Percentiles rank a stretch among this genome's conserved stretches.
These are phyloP conservation scores for Marchantia polymorpha DNA, from an alignment of 225 moss, liverwort and hornwort species.

Conservation along the genomic window DNA sequence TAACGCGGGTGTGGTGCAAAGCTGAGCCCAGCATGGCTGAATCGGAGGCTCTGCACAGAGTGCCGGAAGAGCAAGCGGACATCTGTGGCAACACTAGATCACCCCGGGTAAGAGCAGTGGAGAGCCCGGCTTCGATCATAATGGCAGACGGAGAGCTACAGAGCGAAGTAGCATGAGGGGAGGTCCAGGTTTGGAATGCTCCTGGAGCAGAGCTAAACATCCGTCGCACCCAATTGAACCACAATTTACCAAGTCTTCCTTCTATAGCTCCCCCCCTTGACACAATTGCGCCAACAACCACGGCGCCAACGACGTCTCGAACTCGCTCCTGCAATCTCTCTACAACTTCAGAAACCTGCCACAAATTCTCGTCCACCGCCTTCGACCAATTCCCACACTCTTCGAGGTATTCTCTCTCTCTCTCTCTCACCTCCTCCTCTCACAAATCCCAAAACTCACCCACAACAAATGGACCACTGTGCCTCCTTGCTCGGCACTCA, in stretches of 20 bases:
- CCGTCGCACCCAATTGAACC: not conserved
- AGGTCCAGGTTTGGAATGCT: too few relatives aligned
- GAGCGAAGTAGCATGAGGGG: slow-evolving; percentile 14
- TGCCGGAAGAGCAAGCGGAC: not conserved
- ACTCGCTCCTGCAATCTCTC: slow-evolving; percentile 10
- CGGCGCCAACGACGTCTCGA: not conserved
- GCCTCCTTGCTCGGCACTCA: not conserved
- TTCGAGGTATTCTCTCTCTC: not conserved
- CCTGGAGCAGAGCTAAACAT: not conserved
- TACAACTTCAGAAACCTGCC: not conserved
- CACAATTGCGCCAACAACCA: not conserved
- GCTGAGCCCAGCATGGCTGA: not conserved
- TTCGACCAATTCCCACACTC: not conserved
- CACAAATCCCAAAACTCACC: not conserved
- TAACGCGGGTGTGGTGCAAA: not conserved
- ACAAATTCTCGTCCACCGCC: not conserved
- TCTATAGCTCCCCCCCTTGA: not conserved
- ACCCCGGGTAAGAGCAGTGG: slow-evolving; percentile 4
- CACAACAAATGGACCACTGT: not conserved
- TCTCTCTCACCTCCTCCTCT: not conserved
- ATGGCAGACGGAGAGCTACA: not conserved
- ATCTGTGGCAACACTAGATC: not conserved
- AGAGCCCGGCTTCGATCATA: slow-evolving; percentile 10
- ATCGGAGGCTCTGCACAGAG: slow-evolving; percentile 1
- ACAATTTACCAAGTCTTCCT: not conserved